These are phyloP conservation scores for Anthostomella pinea DNA, from an alignment of 2,329 filamentous ascomycete species.

Conservation along the genomic window DNA sequence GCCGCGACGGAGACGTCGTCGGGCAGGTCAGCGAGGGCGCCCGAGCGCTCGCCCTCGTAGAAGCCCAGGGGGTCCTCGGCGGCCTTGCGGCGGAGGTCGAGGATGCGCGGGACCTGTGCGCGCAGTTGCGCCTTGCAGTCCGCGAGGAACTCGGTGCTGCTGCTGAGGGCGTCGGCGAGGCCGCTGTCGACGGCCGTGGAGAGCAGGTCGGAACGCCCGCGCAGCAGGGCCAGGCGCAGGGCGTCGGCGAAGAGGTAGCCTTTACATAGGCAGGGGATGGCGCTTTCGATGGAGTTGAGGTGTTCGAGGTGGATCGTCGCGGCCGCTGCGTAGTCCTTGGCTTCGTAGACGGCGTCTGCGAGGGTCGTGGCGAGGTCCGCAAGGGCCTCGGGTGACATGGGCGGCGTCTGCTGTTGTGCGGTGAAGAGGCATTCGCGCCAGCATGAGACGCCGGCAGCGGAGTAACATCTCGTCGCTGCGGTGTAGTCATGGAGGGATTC, in stretches of 20 bases:
- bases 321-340: constrained; percentile 78
- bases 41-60: constrained; percentile 72
- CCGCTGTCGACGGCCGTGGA: constrained; percentile 69
- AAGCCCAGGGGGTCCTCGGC: constrained; percentile 82
- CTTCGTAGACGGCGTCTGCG: constrained; percentile 75
- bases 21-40: constrained; percentile 69
- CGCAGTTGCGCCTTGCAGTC: constrained; percentile 85
- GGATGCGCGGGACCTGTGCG: constrained; percentile 82
- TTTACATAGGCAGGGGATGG: constrained; percentile 77
- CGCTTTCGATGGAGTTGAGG: constrained; percentile 66
- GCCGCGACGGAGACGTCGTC: constrained; percentile 92
- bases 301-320: constrained; percentile 81
- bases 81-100: constrained; percentile 78
- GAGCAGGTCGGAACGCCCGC: constrained; percentile 61
- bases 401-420: constrained; percentile 64
- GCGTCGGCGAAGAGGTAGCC: constrained; percentile 86
- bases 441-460: constrained; percentile 68
- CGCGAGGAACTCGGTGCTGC: constrained; percentile 85
- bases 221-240: constrained; percentile 69
- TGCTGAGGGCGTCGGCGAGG: constrained; percentile 75
- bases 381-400: constrained; percentile 59
- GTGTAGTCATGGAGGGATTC: constrained; percentile 76
- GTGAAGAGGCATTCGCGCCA: constrained; percentile 90
- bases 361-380: constrained; percentile 68
- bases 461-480: constrained; percentile 79